These are phyloP conservation scores for Neonectria neomacrospora DNA, from an alignment of 2,329 filamentous ascomycete species.

Conservation along the genomic window DNA sequence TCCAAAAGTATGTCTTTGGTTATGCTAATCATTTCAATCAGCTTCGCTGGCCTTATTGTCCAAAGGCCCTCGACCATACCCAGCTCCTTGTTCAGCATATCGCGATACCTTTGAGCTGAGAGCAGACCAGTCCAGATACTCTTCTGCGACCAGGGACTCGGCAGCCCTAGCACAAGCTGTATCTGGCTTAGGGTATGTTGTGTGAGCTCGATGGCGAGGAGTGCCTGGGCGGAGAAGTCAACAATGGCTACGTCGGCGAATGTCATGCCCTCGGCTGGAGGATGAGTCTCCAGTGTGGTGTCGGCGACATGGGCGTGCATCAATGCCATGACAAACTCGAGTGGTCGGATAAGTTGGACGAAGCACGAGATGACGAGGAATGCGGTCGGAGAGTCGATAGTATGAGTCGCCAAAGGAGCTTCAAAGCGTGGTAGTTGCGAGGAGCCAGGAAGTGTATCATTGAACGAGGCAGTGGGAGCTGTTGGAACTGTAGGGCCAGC, in stretches of 20 bases:
- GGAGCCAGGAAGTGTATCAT: not conserved
- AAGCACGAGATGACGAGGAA: slow-evolving; percentile 36
- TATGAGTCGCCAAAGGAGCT: not conserved
- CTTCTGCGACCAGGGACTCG: slow-evolving; percentile 14
- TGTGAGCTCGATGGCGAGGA: slow-evolving; percentile 34
- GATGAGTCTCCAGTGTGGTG: not conserved
- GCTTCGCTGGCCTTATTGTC: slow-evolving; percentile 11
- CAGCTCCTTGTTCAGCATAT: slow-evolving; percentile 30
- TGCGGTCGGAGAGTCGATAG: slow-evolving; percentile 17
- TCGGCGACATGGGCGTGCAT: slow-evolving; percentile 15
- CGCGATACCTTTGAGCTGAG: slow-evolving; percentile 12
- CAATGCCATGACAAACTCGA: slow-evolving; percentile 32
- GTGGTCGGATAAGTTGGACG: slow-evolving; percentile 27
- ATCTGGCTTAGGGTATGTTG: slow-evolving; percentile 28
- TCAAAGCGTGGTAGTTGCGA: too few relatives aligned
- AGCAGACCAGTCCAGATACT: slow-evolving; percentile 27
- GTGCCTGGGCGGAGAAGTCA: slow-evolving; percentile 30
- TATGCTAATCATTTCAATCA: slow-evolving; percentile 8
- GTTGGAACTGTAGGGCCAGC: not conserved
- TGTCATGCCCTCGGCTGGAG: not conserved
- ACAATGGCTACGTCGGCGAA: slow-evolving; percentile 26
- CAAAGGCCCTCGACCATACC: slow-evolving; percentile 10
- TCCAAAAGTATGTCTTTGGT: too few relatives aligned
- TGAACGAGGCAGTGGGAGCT: too few relatives aligned
- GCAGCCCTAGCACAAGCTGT: slow-evolving; percentile 32